Conservation (phyloP, 768 basidiomycete genomes). For the Mycena epipterygia region DNA sequence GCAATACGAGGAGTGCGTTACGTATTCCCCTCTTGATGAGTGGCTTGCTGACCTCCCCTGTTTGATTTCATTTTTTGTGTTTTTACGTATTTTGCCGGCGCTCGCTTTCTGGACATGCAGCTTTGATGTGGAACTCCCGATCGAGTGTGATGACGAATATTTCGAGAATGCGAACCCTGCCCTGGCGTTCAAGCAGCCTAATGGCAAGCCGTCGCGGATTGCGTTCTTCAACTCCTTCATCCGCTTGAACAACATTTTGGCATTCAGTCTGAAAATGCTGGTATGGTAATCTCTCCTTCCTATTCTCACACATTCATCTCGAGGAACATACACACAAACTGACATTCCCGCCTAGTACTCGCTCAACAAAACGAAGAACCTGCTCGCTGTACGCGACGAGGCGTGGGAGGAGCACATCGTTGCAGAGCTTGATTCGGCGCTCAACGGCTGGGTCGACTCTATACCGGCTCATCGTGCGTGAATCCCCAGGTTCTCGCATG, state of each 20-base stretch:
- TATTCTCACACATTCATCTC: too few species aligned
- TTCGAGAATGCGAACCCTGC: slow-evolving; percentile 50
- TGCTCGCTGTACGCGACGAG: slow-evolving; percentile 46
- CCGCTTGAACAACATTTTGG: slow-evolving; percentile 61
- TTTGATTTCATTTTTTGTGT: too few species aligned
- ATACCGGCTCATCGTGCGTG: slow-evolving; percentile 43
- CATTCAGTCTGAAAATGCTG: slow-evolving; percentile 51
- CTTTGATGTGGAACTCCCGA: slow-evolving; percentile 63
- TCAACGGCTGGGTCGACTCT: slow-evolving; percentile 60
- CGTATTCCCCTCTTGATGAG: neutral
- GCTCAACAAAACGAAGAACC: slow-evolving; percentile 51
- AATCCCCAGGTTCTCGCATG: neutral
- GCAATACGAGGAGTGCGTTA: slow-evolving; percentile 71
- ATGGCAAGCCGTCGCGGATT: slow-evolving; percentile 53
- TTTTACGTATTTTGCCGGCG: neutral
- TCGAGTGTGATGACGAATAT: slow-evolving; percentile 71
- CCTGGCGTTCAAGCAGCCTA: slow-evolving; percentile 62
- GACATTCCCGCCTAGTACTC: slow-evolving; percentile 49
- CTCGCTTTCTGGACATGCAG: slow-evolving; percentile 38
- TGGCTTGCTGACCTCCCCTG: too few species aligned
- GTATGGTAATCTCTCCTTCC: neutral
- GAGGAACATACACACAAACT: too few species aligned
- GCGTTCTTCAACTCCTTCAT: slow-evolving; percentile 59
- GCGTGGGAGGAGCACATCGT: slow-evolving; percentile 52
- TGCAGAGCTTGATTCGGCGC: slow-evolving; percentile 52